phyloP scores from a whole-genome alignment of 2,329 filamentous ascomycete genomes.

The Plenodomus tracheiphilus region DNA sequence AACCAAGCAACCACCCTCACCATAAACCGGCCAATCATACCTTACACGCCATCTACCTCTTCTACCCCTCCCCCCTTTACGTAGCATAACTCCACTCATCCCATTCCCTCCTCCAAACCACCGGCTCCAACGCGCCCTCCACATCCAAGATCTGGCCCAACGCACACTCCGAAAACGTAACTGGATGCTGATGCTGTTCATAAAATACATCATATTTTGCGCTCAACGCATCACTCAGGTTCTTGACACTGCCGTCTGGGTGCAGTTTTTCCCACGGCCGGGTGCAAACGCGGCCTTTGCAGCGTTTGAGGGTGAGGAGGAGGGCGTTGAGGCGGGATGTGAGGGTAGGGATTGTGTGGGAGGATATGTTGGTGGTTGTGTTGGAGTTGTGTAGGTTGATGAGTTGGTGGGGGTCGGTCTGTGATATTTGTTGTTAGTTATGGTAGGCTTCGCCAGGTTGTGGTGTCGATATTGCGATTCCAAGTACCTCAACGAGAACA shows the following conservation, averaged over 20 bases:
- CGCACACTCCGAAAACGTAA: slow-evolving; percentile 60
- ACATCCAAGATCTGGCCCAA: slow-evolving; percentile 59
- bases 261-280: slow-evolving; percentile 63
- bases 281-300: slow-evolving; percentile 58
- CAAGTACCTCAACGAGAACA: background rate
- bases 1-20: no score
- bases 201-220: slow-evolving; percentile 59
- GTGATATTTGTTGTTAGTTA: background rate
- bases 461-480: no score
- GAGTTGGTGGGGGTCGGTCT: slow-evolving; percentile 39
- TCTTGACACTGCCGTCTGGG: slow-evolving; percentile 56
- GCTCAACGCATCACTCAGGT: slow-evolving; percentile 56
- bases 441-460: no score
- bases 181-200: slow-evolving; percentile 51
- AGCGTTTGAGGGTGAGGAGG: slow-evolving; percentile 64
- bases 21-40: no score
- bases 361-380: slow-evolving; percentile 8
- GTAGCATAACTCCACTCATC: slow-evolving; percentile 20
- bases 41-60: background rate
- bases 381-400: slow-evolving; percentile 37
- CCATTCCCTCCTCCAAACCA: slow-evolving; percentile 20
- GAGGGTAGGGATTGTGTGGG: slow-evolving; percentile 3
- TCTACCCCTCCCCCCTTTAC: background rate
- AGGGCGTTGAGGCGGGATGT: slow-evolving; percentile 55
- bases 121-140: slow-evolving; percentile 51